Evolutionary conservation across 2,329 filamentous ascomycete genomes (phyloP).

Genomic region (Phaeosphaeriaceae sp.): DNA sequence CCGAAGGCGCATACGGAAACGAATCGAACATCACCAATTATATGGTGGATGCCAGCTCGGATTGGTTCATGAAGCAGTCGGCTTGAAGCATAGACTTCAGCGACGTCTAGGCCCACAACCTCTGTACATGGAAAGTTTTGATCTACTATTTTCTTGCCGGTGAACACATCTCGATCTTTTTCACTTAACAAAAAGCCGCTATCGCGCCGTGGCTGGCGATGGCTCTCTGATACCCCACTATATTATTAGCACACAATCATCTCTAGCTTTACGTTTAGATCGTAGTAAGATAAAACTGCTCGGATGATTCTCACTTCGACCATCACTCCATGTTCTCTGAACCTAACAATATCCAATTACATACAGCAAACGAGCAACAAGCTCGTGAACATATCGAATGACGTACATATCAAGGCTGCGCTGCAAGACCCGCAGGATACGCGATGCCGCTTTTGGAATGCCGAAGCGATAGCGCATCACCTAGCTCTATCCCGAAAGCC

Average conservation of each 20-base stretch:
- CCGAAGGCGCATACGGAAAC: slow-evolving; percentile 52
- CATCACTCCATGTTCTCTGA: no score
- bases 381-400: not conserved
- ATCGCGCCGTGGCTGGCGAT: not conserved
- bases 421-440: slow-evolving; percentile 4
- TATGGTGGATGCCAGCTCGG: slow-evolving; percentile 75
- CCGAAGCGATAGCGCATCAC: not conserved
- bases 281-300: no score
- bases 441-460: slow-evolving; percentile 18
- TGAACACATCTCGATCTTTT: not conserved
- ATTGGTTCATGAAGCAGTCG: slow-evolving; percentile 66
- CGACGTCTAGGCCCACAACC: not conserved
- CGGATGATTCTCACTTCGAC: no score
- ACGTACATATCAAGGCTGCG: not conserved
- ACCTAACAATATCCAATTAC: no score
- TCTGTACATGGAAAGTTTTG: slow-evolving; percentile 5
- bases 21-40: slow-evolving; percentile 82
- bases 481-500: not conserved
- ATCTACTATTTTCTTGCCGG: no score
- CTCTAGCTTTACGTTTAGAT: not conserved
- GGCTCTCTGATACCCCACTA: not conserved
- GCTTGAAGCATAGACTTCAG: slow-evolving; percentile 7
- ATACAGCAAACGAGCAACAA: no score
- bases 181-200: not conserved
- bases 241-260: not conserved